Evolutionary conservation across 805 yeast species (phyloP).

Genomic region (Saturnispora ahearnii): DNA sequence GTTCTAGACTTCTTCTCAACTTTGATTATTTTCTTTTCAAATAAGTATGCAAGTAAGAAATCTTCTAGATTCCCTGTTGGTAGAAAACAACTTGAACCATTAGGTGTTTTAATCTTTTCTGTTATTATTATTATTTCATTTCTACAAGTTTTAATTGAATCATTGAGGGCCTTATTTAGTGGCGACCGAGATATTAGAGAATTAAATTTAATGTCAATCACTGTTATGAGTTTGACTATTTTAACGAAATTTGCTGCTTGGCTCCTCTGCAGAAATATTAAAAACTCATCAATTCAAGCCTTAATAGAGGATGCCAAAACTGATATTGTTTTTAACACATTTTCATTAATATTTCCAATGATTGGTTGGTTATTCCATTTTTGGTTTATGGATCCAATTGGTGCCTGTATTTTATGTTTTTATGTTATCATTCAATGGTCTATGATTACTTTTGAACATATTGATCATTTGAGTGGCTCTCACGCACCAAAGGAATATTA

Average conservation of each 20-base stretch:
- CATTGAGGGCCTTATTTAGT: constrained; percentile 39
- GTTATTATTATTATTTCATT: constrained; percentile 64
- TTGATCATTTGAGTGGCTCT: constrained; percentile 67
- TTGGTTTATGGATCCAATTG: constrained; percentile 72
- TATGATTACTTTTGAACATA: constrained; percentile 57
- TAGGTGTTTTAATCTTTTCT: constrained; percentile 68
- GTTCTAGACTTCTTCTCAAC: constrained; percentile 67
- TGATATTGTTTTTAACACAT: constrained; percentile 63
- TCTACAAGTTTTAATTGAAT: constrained; percentile 60
- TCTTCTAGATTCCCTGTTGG: constrained; percentile 54
- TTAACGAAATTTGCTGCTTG: constrained; percentile 51
- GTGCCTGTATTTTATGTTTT: constrained; percentile 54
- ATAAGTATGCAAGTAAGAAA: constrained; percentile 36
- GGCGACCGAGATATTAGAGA: constrained; percentile 33
- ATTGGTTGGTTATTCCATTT: constrained; percentile 41
- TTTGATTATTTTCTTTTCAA: constrained; percentile 56
- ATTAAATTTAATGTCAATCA: constrained; percentile 41
- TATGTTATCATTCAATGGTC: constrained; percentile 62
- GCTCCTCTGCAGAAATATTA: constrained; percentile 50
- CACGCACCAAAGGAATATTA: constrained; percentile 54
- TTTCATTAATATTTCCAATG: constrained; percentile 63
- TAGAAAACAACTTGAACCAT: constrained; percentile 62
- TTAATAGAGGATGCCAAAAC: constrained; percentile 76
- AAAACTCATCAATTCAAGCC: constrained; percentile 65
- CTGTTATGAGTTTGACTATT: constrained; percentile 58